Conservation (phyloP, 768 basidiomycete species). For the Lenzites betulinus region DNA sequence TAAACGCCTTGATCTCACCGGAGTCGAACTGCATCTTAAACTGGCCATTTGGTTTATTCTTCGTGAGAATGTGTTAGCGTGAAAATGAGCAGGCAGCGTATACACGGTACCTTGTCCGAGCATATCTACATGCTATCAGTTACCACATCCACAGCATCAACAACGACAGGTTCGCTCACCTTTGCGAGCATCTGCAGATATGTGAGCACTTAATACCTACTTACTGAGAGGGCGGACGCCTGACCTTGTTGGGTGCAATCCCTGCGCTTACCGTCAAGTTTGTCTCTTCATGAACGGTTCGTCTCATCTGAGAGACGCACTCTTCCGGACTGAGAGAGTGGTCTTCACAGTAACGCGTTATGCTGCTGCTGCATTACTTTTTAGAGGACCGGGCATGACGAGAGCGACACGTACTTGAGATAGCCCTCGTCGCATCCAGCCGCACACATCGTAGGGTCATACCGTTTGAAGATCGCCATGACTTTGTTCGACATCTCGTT, state of each 20-base stretch:
- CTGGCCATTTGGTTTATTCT: slow-evolving; percentile 97
- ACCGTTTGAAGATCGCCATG: slow-evolving; percentile 65
- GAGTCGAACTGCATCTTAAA: slow-evolving; percentile 72
- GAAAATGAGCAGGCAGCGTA: neutral
- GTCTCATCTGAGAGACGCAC: slow-evolving; percentile 79
- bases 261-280: slow-evolving; percentile 91
- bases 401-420: slow-evolving; percentile 59
- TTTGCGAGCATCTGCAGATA: slow-evolving; percentile 82
- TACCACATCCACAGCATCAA: neutral
- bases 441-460: slow-evolving; percentile 73
- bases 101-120: slow-evolving; percentile 71
- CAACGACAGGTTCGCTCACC: slow-evolving; percentile 41
- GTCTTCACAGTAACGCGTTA: slow-evolving; percentile 80
- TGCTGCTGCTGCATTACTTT: slow-evolving; percentile 50
- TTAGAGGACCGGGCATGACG: neutral
- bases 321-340: slow-evolving; percentile 65
- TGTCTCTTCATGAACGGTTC: slow-evolving; percentile 73
- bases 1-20: slow-evolving; percentile 68
- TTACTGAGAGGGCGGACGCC: slow-evolving; percentile 25
- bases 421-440: slow-evolving; percentile 92
- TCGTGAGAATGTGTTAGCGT: neutral
- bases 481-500: slow-evolving; percentile 70
- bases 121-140: slow-evolving; percentile 60
- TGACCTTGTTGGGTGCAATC: slow-evolving; percentile 91
- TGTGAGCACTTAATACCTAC: slow-evolving; percentile 14